A percentile compares a stretch with the other conserved stretches of the same genome.
These are phyloP conservation scores for Gardenia jasminoides DNA, from an alignment of 257 asterid species.

Conservation along the genomic window DNA sequence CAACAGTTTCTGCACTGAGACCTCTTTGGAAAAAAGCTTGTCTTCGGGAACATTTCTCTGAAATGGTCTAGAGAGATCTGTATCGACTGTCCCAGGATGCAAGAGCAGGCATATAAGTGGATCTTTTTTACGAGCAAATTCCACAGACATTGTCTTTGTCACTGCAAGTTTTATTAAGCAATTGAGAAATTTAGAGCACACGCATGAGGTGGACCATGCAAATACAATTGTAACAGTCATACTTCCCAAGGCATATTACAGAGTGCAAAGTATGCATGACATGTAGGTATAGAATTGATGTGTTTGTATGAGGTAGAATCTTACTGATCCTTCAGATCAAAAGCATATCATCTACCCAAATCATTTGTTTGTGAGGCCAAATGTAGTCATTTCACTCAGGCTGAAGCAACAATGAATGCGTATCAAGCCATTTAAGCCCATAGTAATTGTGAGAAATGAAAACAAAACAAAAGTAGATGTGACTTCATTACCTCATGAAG, in stretches of 20 bases:
- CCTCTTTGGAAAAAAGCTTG: constrained; percentile 80
- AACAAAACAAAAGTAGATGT: too few species aligned
- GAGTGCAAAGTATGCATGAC: not conserved
- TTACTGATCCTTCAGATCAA: not conserved
- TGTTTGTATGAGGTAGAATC: not conserved
- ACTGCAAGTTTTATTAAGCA: constrained; percentile 40
- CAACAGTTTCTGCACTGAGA: constrained; percentile 69
- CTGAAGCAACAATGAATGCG: not conserved
- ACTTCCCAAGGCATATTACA: not conserved
- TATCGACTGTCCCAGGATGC: constrained; percentile 98
- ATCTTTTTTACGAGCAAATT: constrained; percentile 70
- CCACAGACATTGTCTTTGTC: constrained; percentile 68
- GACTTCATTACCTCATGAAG: not conserved
- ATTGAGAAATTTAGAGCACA: not conserved
- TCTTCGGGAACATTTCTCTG: constrained; percentile 72
- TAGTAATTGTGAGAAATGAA: not conserved
- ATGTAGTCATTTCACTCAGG: not conserved
- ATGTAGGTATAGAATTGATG: not conserved
- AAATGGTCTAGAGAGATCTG: constrained; percentile 90
- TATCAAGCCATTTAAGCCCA: not conserved
- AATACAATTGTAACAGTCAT: not conserved
- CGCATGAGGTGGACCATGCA: not conserved
- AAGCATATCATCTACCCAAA: not conserved
- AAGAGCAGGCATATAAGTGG: constrained; percentile 75
- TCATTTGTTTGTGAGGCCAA: not conserved